phyloP scores from a whole-genome alignment of 371 early-diverging fungal genomes.

The Batkoa obscura region DNA sequence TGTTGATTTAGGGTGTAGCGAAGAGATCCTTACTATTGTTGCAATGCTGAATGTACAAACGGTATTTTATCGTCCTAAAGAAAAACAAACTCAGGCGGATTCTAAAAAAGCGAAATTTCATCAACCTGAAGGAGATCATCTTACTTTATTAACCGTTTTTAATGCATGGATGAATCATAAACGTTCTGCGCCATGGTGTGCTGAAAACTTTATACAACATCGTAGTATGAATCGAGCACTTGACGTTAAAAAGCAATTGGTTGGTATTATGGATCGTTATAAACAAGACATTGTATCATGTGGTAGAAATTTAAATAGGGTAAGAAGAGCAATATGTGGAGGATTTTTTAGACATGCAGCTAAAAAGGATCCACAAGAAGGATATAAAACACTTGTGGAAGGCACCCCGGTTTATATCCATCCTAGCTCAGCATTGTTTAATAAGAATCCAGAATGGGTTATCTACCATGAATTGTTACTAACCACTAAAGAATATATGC shows the following conservation, averaged over 20 bases:
- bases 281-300: constrained; percentile 84
- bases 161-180: constrained; percentile 85
- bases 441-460: constrained; percentile 87
- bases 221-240: constrained; percentile 87
- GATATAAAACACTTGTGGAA: constrained; percentile 81
- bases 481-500: constrained; percentile 96
- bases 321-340: constrained; percentile 74
- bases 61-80: constrained; percentile 91
- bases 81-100: constrained; percentile 78
- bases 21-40: constrained; percentile 90
- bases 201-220: constrained; percentile 75
- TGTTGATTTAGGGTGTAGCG: constrained; percentile 66
- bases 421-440: constrained; percentile 87
- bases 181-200: constrained; percentile 82
- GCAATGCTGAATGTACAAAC: constrained; percentile 94
- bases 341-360: constrained; percentile 96
- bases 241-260: constrained; percentile 80
- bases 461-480: constrained; percentile 93
- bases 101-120: constrained; percentile 86
- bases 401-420: constrained; percentile 95
- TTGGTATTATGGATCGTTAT: constrained; percentile 88
- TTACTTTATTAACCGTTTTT: constrained; percentile 87
- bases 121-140: constrained; percentile 86
- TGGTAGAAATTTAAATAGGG: constrained; percentile 76
- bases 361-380: constrained; percentile 71